Base-by-base conservation (phyloP, 768 basidiomycete species). In the Pleurotus eryngii region DNA sequence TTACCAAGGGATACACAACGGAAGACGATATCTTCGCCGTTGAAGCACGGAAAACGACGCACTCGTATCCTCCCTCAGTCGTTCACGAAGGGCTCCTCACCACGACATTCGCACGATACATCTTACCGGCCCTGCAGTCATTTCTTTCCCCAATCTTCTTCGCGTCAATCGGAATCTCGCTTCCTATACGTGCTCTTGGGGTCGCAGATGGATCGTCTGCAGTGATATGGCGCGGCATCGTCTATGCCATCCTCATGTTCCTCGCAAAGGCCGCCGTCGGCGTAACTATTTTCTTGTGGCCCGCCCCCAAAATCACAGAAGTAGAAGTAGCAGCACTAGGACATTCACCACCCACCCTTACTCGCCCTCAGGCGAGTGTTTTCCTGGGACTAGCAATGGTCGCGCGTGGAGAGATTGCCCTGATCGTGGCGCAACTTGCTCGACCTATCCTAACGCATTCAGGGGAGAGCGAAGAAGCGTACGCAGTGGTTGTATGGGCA, bases 71-170 rank as follows among this genome's bases (percentile, higher is more conserved):
- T 42, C 12, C 42, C 49, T 46, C 47, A 39, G 60, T 60, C 30
- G 54, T 60, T 27, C 20, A 47, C 12, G 55, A 61, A 27, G 59
- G 49, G 56, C 14, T 39, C 11, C 43, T 47, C 30, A 17, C 60
- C 30, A 18, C 48, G 1, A 60, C 74, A 4, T 83, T 79, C 68
- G 62, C 73, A 7, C 39, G 48, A 1, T 69, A 74, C 57, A 59
- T 83, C 53, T 57, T 60, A 46, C 76, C 77, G 14, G 43, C 79
- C 15, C 70, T 79, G 49, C 61, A 70, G 45, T 65, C 66, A 45
- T 61, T 88, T 37, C 70, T 88, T 22, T 75, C 78, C 0, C 87
- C 88, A 1, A 65, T 88, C 2, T 89, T 89, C 74, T 89, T 89
- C 59, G 82, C 79, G 5, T 84, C 83, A 38, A 84, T 89, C 46